Evolutionary conservation across 306 rosid genomes (phyloP).

Genomic region (Luffa aegyptiaca): DNA sequence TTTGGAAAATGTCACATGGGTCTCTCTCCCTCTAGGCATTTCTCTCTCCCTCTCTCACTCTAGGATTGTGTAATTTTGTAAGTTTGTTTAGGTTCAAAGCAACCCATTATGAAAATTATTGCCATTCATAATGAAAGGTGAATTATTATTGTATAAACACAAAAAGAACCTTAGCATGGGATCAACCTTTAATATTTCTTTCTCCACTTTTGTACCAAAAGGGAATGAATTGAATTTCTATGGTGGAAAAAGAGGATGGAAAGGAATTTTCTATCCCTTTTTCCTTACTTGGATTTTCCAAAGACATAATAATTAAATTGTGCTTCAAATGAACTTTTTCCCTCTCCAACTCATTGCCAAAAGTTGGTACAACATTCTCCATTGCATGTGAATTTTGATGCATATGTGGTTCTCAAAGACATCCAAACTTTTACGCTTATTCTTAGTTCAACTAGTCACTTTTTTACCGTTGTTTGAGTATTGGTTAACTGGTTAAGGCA

Average conservation of each 20-base stretch:
- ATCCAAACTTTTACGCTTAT: background rate
- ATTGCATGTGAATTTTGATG: background rate
- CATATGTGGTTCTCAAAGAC: background rate
- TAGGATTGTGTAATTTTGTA: background rate
- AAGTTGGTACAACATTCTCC: background rate
- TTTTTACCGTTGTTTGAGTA: no score
- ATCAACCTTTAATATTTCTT: background rate
- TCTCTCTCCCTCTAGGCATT: background rate
- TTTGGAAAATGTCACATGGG: background rate
- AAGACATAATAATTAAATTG: background rate
- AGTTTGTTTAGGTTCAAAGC: slow-evolving; percentile 1
- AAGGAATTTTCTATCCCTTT: background rate
- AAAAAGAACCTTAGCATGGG: background rate
- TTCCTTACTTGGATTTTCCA: background rate
- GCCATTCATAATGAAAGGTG: background rate
- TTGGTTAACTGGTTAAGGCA: no score
- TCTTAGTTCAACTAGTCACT: background rate
- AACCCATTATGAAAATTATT: background rate
- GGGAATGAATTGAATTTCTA: background rate
- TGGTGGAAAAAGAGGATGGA: background rate
- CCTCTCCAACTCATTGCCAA: background rate
- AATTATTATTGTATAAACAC: background rate
- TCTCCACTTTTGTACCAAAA: background rate
- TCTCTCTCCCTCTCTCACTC: background rate
- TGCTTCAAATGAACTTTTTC: background rate